These are phyloP conservation scores for Cudoniella acicularis DNA, from an alignment of 495 filamentous ascomycete species.

Conservation along the genomic window DNA sequence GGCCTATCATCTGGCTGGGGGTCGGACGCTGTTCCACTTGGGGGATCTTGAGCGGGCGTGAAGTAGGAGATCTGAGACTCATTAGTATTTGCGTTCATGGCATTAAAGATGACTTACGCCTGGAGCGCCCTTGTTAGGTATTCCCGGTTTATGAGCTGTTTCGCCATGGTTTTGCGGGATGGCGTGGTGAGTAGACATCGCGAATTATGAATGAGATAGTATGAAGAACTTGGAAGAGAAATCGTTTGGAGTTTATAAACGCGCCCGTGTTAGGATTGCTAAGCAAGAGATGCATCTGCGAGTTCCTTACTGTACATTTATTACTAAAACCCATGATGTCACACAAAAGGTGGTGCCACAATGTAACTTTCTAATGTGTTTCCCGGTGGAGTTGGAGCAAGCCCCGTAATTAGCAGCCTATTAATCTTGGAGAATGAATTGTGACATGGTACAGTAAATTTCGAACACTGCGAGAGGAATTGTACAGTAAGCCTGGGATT, in stretches of 20 bases:
- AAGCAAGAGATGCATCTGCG: too few relatives aligned
- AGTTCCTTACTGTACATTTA: too few relatives aligned
- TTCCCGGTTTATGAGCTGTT: conserved; percentile 1
- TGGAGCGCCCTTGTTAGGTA: conserved; percentile 18
- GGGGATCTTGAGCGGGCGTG: conserved; percentile 61
- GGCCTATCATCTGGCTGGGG: conserved; percentile 57
- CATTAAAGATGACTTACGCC: conserved; percentile 7
- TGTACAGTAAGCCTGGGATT: too few relatives aligned
- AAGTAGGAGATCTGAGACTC: conserved; percentile 52
- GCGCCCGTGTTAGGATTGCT: too few relatives aligned
- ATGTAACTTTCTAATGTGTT: not conserved
- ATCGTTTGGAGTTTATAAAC: not conserved
- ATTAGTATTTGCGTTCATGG: not conserved
- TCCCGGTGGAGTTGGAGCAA: not conserved
- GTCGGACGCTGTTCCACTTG: conserved; percentile 60
- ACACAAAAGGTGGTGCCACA: not conserved
- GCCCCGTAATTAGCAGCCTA: too few relatives aligned
- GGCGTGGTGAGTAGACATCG: conserved; percentile 18
- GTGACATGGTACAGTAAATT: too few relatives aligned
- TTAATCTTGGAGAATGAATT: too few relatives aligned
- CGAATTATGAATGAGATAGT: not conserved
- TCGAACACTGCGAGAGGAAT: too few relatives aligned
- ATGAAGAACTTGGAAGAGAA: not conserved
- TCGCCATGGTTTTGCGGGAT: conserved; percentile 12
- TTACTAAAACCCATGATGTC: not conserved